Percentiles rank a stretch among this genome's conserved stretches.
These are phyloP conservation scores for Lasiodiplodia sp. DNA, from an alignment of 2,329 filamentous ascomycete species.

Conservation along the genomic window DNA sequence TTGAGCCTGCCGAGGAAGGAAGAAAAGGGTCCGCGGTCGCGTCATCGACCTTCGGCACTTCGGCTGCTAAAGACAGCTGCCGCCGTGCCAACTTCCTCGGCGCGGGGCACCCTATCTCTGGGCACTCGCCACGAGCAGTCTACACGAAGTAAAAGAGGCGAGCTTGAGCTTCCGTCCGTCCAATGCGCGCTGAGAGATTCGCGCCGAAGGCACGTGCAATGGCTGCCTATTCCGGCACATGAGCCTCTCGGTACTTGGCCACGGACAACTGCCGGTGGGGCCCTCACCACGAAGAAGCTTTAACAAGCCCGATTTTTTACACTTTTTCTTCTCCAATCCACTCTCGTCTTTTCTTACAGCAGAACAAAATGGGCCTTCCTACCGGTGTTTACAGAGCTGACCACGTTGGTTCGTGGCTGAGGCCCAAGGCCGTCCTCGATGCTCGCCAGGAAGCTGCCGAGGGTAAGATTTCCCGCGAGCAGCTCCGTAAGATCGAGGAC, in stretches of 20 bases:
- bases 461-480: slow-evolving; percentile 50
- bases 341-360: not conserved
- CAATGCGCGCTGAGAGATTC: slow-evolving; percentile 3
- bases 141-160: not conserved
- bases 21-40: not conserved
- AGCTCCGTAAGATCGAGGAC: slow-evolving; percentile 61
- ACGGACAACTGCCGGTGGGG: slow-evolving; percentile 24
- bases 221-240: slow-evolving; percentile 1
- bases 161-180: not conserved
- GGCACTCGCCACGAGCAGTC: not conserved
- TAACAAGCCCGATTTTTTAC: slow-evolving; percentile 2
- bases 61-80: slow-evolving; percentile 3
- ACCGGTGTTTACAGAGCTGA: slow-evolving; percentile 56
- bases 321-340: not conserved
- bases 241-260: slow-evolving; percentile 13
- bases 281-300: slow-evolving; percentile 2
- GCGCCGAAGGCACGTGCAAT: not conserved
- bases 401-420: slow-evolving; percentile 64
- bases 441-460: slow-evolving; percentile 58
- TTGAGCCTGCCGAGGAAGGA: slow-evolving; percentile 15
- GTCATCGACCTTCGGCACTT: slow-evolving; percentile 9
- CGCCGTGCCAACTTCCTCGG: not conserved
- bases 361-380: slow-evolving; percentile 47
- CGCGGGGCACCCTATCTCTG: not conserved
- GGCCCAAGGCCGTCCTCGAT: slow-evolving; percentile 58